phyloP scores from a whole-genome alignment of 208 protist species.

The Trypanosoma avium region DNA sequence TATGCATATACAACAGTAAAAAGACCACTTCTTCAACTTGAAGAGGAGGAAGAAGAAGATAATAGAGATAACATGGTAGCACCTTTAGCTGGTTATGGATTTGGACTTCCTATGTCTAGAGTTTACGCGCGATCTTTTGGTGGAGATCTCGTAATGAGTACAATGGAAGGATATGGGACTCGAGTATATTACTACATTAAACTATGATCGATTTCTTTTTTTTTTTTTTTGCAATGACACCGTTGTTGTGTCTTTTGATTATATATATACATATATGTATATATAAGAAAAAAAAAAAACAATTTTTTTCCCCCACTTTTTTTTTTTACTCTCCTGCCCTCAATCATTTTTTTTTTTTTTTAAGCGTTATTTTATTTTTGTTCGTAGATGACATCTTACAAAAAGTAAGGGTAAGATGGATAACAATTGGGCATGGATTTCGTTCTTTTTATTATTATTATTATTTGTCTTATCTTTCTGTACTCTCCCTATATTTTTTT shows the following conservation, averaged over 20 bases:
- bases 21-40: conserved; percentile 46
- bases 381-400: too few species aligned
- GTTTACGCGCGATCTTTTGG: conserved; percentile 93
- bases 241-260: conserved; percentile 1
- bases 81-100: conserved; percentile 93
- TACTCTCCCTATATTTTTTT: neutral
- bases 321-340: conserved; percentile 14
- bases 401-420: too few species aligned
- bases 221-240: conserved; percentile 27
- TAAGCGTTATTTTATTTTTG: neutral
- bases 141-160: conserved; percentile 92
- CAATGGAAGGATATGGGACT: conserved; percentile 94
- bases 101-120: conserved; percentile 92
- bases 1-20: conserved; percentile 94
- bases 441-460: neutral
- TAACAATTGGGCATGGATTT: too few species aligned
- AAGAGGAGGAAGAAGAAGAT: conserved; percentile 20
- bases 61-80: conserved; percentile 19
- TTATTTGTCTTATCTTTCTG: neutral
- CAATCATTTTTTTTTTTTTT: conserved; percentile 19
- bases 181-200: conserved; percentile 93
- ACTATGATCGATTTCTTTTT: conserved; percentile 23
- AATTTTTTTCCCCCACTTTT: conserved; percentile 11
- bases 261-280: neutral
- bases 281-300: neutral